Conservation (phyloP, 306 rosid species). For the Glycine tomentella region DNA sequence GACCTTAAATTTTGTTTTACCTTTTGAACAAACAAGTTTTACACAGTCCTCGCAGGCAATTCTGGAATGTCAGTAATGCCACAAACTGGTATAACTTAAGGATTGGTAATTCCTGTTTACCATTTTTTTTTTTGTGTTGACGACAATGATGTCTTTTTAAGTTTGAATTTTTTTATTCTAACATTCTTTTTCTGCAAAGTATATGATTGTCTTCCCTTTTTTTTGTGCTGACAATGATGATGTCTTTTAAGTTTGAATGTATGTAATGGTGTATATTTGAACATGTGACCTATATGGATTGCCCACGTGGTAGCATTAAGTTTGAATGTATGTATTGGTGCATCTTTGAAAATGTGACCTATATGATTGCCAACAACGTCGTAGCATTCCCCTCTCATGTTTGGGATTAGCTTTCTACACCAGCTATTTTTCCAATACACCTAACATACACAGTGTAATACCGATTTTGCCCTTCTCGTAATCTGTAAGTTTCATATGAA, state of each 20-base stretch:
- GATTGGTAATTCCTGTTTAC: constrained; percentile 24
- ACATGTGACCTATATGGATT: neutral
- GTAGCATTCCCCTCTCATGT: neutral
- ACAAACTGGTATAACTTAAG: constrained; percentile 30
- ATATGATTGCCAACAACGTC: too few relatives aligned
- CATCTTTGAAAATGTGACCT: too few relatives aligned
- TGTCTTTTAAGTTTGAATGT: too few relatives aligned
- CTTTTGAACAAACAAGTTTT: constrained; percentile 24
- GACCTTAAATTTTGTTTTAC: constrained; percentile 45
- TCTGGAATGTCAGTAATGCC: constrained; percentile 18
- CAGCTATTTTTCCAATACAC: too few relatives aligned
- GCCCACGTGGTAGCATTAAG: neutral
- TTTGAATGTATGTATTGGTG: too few relatives aligned
- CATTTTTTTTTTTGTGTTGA: neutral
- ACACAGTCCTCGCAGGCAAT: constrained; percentile 13
- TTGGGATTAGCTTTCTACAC: too few relatives aligned
- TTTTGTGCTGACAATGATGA: too few relatives aligned
- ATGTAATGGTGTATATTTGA: neutral
- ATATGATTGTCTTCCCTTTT: neutral
- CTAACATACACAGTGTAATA: too few relatives aligned
- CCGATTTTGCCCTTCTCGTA: too few relatives aligned
- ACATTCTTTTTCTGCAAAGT: neutral
- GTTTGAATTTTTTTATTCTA: constrained; percentile 9
- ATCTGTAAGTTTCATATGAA: too few relatives aligned
- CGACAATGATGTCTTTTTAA: neutral